Evolutionary conservation across 1,284 basidiomycete genomes (phyloP).

Genomic region (Meripilus lineatus): DNA sequence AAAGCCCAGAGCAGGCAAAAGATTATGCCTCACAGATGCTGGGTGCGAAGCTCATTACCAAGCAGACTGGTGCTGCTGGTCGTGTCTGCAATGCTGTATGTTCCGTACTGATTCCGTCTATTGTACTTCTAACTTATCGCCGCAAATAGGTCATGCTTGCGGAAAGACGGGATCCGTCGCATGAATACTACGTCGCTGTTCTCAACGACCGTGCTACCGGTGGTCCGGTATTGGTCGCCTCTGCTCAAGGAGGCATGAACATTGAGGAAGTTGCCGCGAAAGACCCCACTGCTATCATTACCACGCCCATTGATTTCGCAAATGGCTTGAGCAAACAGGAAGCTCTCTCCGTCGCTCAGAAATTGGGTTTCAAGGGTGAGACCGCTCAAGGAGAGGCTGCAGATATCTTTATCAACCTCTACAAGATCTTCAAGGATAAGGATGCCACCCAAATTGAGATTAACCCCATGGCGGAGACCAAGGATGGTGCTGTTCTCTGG

Average conservation of each 20-base stretch:
- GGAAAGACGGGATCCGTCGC: slow-evolving; percentile 87
- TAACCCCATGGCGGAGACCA: slow-evolving; percentile 96
- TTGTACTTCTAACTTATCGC: slow-evolving; percentile 7
- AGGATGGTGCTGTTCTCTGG: slow-evolving; percentile 93
- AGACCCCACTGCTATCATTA: slow-evolving; percentile 94
- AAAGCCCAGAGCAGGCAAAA: slow-evolving; percentile 84
- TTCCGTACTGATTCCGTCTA: slow-evolving; percentile 11
- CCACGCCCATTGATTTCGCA: slow-evolving; percentile 87
- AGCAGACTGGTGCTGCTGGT: slow-evolving; percentile 94
- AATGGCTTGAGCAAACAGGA: slow-evolving; percentile 76
- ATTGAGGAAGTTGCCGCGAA: slow-evolving; percentile 99
- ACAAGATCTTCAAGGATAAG: slow-evolving; percentile 98
- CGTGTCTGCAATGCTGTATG: slow-evolving; percentile 91
- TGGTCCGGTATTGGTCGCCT: slow-evolving; percentile 91
- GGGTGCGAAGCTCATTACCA: slow-evolving; percentile 94
- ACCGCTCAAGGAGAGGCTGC: slow-evolving; percentile 80
- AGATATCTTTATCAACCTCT: slow-evolving; percentile 91
- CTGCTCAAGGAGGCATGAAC: slow-evolving; percentile 94
- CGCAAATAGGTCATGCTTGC: slow-evolving; percentile 90
- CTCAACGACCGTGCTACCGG: slow-evolving; percentile 92
- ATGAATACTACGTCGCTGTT: slow-evolving; percentile 98
- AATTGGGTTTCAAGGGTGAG: slow-evolving; percentile 84
- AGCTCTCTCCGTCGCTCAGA: slow-evolving; percentile 80
- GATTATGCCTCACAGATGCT: slow-evolving; percentile 93
- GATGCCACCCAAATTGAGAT: slow-evolving; percentile 99